Evolutionary conservation across 2,329 filamentous ascomycete species (phyloP).

Genomic region (Rhinocladiella similis): DNA sequence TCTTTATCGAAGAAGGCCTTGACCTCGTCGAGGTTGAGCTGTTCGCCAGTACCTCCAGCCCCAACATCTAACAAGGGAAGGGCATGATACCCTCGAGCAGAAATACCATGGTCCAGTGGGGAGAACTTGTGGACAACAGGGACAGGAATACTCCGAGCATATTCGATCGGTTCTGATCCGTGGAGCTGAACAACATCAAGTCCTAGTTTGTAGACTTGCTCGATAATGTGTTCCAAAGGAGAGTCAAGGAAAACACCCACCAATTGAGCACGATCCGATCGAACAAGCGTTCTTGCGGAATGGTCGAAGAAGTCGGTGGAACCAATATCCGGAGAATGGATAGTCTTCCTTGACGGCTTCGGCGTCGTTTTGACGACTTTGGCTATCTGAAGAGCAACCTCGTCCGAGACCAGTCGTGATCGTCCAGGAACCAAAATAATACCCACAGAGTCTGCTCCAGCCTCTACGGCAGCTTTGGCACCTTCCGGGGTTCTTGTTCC

Average conservation of each 20-base stretch:
- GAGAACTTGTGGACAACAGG: conserved; percentile 87
- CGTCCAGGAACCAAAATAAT: conserved; percentile 85
- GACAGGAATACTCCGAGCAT: conserved; percentile 84
- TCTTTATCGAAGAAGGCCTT: conserved; percentile 67
- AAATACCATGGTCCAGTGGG: conserved; percentile 71
- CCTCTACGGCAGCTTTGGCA: conserved; percentile 75
- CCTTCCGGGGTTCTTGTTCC: conserved; percentile 82
- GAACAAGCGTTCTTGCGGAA: conserved; percentile 47
- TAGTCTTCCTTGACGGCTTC: conserved; percentile 33
- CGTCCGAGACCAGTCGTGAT: conserved; percentile 75
- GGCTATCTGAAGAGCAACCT: conserved; percentile 79
- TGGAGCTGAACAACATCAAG: conserved; percentile 93
- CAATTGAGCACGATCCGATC: conserved; percentile 67
- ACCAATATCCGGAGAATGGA: conserved; percentile 31
- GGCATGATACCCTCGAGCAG: conserved; percentile 75
- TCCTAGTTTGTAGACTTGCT: conserved; percentile 71
- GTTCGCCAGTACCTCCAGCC: conserved; percentile 75
- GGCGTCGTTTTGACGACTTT: conserved; percentile 64
- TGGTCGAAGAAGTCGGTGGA: conserved; percentile 72
- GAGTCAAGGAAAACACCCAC: conserved; percentile 96
- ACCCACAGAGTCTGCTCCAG: conserved; percentile 87
- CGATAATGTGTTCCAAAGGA: conserved; percentile 76
- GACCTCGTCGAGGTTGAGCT: conserved; percentile 71
- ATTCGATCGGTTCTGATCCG: conserved; percentile 88
- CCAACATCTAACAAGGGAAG: conserved; percentile 86